These are phyloP conservation scores for Epichloe sibirici DNA, from an alignment of 2,329 filamentous ascomycete species.

Conservation along the genomic window DNA sequence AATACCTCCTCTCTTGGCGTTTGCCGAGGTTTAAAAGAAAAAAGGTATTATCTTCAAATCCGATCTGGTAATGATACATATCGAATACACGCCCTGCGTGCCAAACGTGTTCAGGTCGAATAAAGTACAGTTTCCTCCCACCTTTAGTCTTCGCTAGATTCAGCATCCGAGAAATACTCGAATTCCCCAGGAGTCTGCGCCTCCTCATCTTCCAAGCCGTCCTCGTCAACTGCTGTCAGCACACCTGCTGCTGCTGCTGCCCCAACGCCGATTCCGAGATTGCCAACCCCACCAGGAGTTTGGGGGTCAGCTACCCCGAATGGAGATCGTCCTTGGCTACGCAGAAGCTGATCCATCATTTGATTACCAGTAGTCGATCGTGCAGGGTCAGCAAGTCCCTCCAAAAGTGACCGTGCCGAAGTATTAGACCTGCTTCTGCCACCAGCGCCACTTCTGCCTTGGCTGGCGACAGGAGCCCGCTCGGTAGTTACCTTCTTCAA, in stretches of 20 bases:
- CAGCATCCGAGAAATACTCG: constrained; percentile 63
- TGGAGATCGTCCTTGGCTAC: constrained; percentile 23
- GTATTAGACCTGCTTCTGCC: constrained; percentile 20
- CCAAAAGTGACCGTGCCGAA: constrained; percentile 20
- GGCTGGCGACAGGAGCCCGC: constrained; percentile 45
- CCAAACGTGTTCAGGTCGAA: neutral
- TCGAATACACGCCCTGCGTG: constrained; percentile 5
- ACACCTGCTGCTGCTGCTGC: constrained; percentile 67
- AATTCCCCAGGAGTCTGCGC: constrained; percentile 60
- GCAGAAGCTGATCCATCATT: constrained; percentile 31
- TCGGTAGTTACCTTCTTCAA: constrained; percentile 66
- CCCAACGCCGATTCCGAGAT: constrained; percentile 26
- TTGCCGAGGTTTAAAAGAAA: neutral
- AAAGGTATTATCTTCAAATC: neutral
- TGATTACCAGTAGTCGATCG: constrained; percentile 21
- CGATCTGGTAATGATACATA: constrained; percentile 7
- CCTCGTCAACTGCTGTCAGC: constrained; percentile 78
- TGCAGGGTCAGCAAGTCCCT: constrained; percentile 21
- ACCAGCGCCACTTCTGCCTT: constrained; percentile 15
- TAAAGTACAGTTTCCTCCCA: neutral
- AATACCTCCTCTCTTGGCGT: neutral
- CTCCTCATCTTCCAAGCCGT: constrained; percentile 61
- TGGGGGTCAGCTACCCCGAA: constrained; percentile 19
- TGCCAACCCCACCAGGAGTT: constrained; percentile 32
- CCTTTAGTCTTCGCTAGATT: constrained; percentile 26